Percentiles rank a stretch among this genome's conserved stretches.
Evolutionary conservation across 2,329 filamentous ascomycete species (phyloP).

Genomic region (Elsinoe batatas): DNA sequence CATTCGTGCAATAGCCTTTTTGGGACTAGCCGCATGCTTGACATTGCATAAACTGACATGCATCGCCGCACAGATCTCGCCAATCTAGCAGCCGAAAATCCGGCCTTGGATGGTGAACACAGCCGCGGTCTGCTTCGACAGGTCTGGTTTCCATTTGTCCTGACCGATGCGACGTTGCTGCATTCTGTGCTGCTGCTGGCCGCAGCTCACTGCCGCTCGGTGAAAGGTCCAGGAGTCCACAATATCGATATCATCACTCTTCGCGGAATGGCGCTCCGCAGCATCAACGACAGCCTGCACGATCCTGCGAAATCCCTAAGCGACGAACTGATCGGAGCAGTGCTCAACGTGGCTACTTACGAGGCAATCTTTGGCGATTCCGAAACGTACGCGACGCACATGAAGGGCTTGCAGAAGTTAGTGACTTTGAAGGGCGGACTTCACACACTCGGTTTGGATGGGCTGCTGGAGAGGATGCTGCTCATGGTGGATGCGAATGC

Average conservation of each 20-base stretch:
- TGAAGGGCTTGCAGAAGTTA: conserved; percentile 37
- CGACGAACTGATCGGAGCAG: conserved; percentile 39
- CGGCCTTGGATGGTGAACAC: conserved; percentile 31
- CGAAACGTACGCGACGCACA: conserved; percentile 37
- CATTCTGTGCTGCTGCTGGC: conserved; percentile 35
- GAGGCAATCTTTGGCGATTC: conserved; percentile 42
- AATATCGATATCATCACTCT: conserved; percentile 33
- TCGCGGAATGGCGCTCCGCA: conserved; percentile 35
- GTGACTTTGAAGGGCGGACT: conserved; percentile 39
- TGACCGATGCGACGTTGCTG: conserved; percentile 32
- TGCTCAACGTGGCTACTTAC: conserved; percentile 44
- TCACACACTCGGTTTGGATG: conserved; percentile 32
- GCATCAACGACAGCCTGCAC: conserved; percentile 35
- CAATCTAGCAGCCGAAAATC: conserved; percentile 34
- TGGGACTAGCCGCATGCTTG: conserved; percentile 9
- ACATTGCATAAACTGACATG: conserved; percentile 12
- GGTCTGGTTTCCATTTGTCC: conserved; percentile 34
- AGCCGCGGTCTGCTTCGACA: conserved; percentile 29
- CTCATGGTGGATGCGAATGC: conserved; percentile 39
- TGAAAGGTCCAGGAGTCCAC: conserved; percentile 24
- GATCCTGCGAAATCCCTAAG: conserved; percentile 24
- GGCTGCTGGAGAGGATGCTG: conserved; percentile 38
- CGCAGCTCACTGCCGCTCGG: conserved; percentile 32
- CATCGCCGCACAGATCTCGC: conserved; percentile 23
- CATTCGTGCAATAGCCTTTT: conserved; percentile 13